Evolutionary conservation across 768 basidiomycete genomes (phyloP).

Genomic region (Suillus luteus): DNA sequence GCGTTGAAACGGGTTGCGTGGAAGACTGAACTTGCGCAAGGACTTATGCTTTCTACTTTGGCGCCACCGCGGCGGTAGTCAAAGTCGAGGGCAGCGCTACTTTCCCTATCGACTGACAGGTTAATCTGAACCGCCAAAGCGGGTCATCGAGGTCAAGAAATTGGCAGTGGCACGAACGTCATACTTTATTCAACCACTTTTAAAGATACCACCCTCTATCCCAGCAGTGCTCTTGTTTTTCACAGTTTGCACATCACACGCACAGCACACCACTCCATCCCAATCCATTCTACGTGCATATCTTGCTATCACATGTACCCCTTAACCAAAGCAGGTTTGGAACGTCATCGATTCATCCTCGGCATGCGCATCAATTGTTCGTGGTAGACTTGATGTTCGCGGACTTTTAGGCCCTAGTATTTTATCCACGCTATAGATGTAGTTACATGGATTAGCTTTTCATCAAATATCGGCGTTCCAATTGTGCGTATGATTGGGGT

Average conservation of each 20-base stretch:
- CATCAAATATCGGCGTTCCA: slow-evolving; percentile 9
- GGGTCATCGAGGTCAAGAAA: slow-evolving; percentile 8
- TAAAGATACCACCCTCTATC: slow-evolving; percentile 30
- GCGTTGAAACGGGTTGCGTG: slow-evolving; percentile 73
- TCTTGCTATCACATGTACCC: slow-evolving; percentile 33
- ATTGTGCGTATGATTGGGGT: neutral
- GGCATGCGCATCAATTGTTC: slow-evolving; percentile 8
- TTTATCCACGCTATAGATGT: slow-evolving; percentile 31
- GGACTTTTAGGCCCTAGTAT: slow-evolving; percentile 12
- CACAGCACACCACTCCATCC: slow-evolving; percentile 19
- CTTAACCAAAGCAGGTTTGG: slow-evolving; percentile 18
- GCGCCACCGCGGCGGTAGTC: slow-evolving; percentile 52
- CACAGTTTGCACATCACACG: slow-evolving; percentile 14
- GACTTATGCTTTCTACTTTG: slow-evolving; percentile 68
- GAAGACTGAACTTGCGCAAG: slow-evolving; percentile 85
- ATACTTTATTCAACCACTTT: slow-evolving; percentile 30
- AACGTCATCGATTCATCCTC: slow-evolving; percentile 3
- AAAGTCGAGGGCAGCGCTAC: slow-evolving; percentile 10
- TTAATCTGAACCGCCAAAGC: slow-evolving; percentile 11
- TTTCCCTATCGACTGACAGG: slow-evolving; percentile 9
- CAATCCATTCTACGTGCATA: slow-evolving; percentile 29
- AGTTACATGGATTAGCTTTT: slow-evolving; percentile 19
- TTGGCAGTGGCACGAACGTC: neutral
- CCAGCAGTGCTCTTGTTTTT: slow-evolving; percentile 14
- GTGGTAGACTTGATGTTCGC: slow-evolving; percentile 9